These are phyloP conservation scores for Yamadazyma diospyri DNA, from an alignment of 1,139 yeast genomes.

Conservation along the genomic window DNA sequence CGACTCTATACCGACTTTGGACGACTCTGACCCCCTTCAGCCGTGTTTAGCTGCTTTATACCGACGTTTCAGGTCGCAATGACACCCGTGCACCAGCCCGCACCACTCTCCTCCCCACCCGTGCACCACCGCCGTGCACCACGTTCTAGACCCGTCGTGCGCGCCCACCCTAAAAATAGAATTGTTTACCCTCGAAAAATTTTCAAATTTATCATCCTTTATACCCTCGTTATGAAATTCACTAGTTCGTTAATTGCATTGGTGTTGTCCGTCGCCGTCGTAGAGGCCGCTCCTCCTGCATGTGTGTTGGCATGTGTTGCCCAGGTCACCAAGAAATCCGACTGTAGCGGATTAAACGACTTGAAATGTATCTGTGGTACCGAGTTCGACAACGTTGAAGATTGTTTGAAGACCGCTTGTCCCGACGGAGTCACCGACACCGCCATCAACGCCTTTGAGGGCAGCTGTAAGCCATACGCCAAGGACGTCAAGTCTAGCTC, in stretches of 20 bases:
- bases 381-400: constrained; percentile 47
- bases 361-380: constrained; percentile 62
- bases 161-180: not conserved
- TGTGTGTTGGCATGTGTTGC: constrained; percentile 87
- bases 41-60: too few species aligned
- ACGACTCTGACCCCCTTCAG: too few species aligned
- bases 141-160: constrained; percentile 1
- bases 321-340: constrained; percentile 54
- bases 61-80: too few species aligned
- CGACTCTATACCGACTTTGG: too few species aligned
- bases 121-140: not conserved
- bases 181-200: constrained; percentile 5
- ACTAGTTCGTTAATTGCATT: constrained; percentile 10
- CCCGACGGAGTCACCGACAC: constrained; percentile 55
- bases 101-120: not conserved
- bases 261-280: constrained; percentile 41
- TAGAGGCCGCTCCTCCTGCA: constrained; percentile 81
- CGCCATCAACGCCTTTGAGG: constrained; percentile 57
- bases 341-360: constrained; percentile 58
- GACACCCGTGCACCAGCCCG: too few species aligned
- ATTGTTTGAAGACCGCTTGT: constrained; percentile 63
- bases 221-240: constrained; percentile 10
- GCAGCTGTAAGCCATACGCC: constrained; percentile 45
- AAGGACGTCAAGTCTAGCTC: constrained; percentile 18
- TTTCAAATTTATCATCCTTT: constrained; percentile 6